Percentiles rank a stretch among this genome's conserved stretches.
Conservation (phyloP, 23 red algal species). For the Cyanidioschyzon merolae region DNA sequence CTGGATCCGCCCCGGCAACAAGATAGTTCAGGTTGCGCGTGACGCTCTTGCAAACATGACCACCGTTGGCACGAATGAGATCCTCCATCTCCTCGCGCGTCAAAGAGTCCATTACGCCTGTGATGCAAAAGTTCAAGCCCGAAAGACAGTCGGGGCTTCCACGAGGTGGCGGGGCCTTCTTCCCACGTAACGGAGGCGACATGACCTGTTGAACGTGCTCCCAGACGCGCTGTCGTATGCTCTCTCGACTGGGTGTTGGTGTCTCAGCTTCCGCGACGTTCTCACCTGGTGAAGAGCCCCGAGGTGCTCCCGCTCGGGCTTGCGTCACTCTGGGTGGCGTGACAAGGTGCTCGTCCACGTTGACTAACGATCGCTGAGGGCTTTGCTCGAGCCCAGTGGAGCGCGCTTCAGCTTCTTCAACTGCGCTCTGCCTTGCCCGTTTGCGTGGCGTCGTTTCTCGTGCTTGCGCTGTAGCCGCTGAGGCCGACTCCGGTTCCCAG, state of each 20-base stretch:
- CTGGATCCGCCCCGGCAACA: constrained; percentile 58
- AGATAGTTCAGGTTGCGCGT: constrained; percentile 55
- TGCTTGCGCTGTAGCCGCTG: too few species aligned
- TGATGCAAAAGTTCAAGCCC: constrained; percentile 69
- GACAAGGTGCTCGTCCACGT: too few species aligned
- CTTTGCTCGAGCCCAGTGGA: too few species aligned
- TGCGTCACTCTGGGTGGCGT: too few species aligned
- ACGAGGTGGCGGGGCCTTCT: constrained; percentile 23
- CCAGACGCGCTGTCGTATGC: neutral
- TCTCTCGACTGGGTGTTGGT: neutral
- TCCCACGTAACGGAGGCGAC: constrained; percentile 7
- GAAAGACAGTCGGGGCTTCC: constrained; percentile 61
- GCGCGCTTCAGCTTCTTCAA: too few species aligned
- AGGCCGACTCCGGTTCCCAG: neutral
- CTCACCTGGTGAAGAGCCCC: neutral
- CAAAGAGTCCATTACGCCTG: constrained; percentile 72
- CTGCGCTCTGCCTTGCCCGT: too few species aligned
- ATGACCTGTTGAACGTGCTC: neutral
- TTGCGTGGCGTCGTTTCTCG: too few species aligned
- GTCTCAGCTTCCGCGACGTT: neutral
- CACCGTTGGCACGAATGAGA: constrained; percentile 59
- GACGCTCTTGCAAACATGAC: constrained; percentile 42
- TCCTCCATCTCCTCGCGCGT: constrained; percentile 51
- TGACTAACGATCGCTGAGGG: too few species aligned
- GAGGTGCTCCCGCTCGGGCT: too few species aligned